Evolutionary conservation across 2,329 filamentous ascomycete species (phyloP), one percentile per base, ranked within the genome.

Genomic region (Aschersonia sp.): DNA sequence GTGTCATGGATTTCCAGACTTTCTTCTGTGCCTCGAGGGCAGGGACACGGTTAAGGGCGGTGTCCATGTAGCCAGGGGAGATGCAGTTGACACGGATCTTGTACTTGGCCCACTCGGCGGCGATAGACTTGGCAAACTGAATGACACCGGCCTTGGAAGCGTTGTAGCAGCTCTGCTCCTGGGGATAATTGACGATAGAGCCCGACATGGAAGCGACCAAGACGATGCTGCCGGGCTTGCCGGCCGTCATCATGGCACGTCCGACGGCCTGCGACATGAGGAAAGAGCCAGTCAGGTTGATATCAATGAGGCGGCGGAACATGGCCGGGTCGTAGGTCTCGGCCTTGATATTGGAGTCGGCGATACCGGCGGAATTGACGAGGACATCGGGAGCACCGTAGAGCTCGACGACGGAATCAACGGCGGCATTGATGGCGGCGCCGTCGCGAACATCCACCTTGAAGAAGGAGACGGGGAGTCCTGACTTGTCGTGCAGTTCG

Each of bases 1-100:
- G 84, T 6, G 84, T 88, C 52, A 84, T 62, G 39, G 75, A 76
- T 56, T 77, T 78, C 84, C 84, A 88, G 64, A 87, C 84, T 67
- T 81, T 82, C 79, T 87, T 87, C 72, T 87, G 82, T 44, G 81
- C 83, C 53, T 88, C 83, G 22, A 88, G 78, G 40, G 81, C 81
- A 29, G 83, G 83, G 6, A 86, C 83, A 50, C 81, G 80, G 76
- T 87, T 89, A 52, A 87, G 72, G 5, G 81, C 83, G 5, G 85
- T 92, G 70, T 89, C 84, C 81, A 90, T 89, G 71, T 90, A 90
- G 32, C 85, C 85, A 22, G 86, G 85, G 6, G 81, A 86, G 66
- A 90, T 87, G 65, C 79, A 83, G 74, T 92, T 92, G 58, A 89
- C 84, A 39, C 85, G 81, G 60, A 90, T 87, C 56, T 75, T 73